A percentile compares a stretch with the other conserved stretches of the same genome.
phyloP scores from a whole-genome alignment of 805 yeast genomes.

The Metschnikowia koreensis region DNA sequence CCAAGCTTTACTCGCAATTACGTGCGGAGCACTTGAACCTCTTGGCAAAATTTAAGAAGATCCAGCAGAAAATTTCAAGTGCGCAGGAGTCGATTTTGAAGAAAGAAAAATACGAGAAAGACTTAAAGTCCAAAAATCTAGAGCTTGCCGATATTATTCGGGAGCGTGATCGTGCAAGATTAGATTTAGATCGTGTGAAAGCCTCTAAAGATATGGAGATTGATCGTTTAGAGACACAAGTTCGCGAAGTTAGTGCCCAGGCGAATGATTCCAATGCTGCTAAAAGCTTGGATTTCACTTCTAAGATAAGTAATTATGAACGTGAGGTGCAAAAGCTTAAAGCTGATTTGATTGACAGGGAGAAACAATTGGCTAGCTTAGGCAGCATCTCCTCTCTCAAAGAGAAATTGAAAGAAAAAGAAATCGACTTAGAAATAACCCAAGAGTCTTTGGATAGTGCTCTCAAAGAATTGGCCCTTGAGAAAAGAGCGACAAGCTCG shows the following conservation, averaged over 20 bases:
- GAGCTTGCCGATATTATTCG: conserved; percentile 86
- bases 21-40: conserved; percentile 88
- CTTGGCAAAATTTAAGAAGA: conserved; percentile 71
- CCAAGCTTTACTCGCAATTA: conserved; percentile 84
- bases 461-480: conserved; percentile 53
- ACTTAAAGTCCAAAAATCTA: conserved; percentile 77
- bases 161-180: conserved; percentile 84
- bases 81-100: conserved; percentile 89
- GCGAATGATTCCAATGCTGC: conserved; percentile 58
- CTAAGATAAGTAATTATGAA: conserved; percentile 60
- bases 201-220: conserved; percentile 65
- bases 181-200: conserved; percentile 70
- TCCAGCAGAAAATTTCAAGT: conserved; percentile 79
- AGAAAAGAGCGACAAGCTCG: conserved; percentile 48
- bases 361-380: conserved; percentile 20
- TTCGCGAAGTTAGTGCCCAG: conserved; percentile 58
- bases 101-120: conserved; percentile 78
- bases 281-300: conserved; percentile 61
- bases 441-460: conserved; percentile 80
- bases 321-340: conserved; percentile 57
- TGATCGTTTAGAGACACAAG: conserved; percentile 61
- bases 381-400: conserved; percentile 34
- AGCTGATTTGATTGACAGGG: conserved; percentile 28
- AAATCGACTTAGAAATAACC: conserved; percentile 73
- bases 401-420: conserved; percentile 58